Evolutionary conservation across 192 early-diverging fungal genomes (phyloP).

Genomic region (Coemansia sp.): DNA sequence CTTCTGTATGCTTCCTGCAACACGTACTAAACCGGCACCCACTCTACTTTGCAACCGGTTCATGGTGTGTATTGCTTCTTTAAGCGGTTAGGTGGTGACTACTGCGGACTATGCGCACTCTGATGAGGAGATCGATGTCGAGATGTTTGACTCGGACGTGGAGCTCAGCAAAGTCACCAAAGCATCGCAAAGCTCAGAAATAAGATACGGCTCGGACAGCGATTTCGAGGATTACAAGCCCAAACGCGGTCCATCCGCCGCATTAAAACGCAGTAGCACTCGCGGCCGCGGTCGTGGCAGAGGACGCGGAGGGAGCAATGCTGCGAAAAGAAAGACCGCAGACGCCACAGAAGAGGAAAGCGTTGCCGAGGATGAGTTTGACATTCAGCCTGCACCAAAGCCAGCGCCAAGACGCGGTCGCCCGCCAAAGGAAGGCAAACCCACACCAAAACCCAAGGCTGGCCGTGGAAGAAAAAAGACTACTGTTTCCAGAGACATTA

Average conservation of each 20-base stretch:
- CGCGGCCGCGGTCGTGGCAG: slow-evolving; percentile 45
- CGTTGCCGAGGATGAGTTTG: slow-evolving; percentile 26
- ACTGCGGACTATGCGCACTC: slow-evolving; percentile 47
- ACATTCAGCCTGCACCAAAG: slow-evolving; percentile 24
- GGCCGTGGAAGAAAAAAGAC: slow-evolving; percentile 48
- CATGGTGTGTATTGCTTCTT: background rate
- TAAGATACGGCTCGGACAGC: slow-evolving; percentile 38
- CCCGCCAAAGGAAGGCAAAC: slow-evolving; percentile 26
- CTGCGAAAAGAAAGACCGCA: slow-evolving; percentile 10
- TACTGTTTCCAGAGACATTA: slow-evolving; percentile 9
- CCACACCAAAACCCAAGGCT: slow-evolving; percentile 36
- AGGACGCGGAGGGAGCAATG: slow-evolving; percentile 18
- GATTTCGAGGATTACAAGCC: slow-evolving; percentile 38
- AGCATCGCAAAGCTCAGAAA: slow-evolving; percentile 10
- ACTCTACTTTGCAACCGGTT: background rate
- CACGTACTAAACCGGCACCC: background rate
- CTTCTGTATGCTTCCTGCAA: background rate
- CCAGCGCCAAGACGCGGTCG: slow-evolving; percentile 44
- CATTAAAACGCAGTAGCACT: slow-evolving; percentile 24
- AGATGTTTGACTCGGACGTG: slow-evolving; percentile 56
- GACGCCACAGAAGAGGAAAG: slow-evolving; percentile 9
- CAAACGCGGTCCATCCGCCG: slow-evolving; percentile 21
- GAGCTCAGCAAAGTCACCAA: slow-evolving; percentile 43
- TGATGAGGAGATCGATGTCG: slow-evolving; percentile 57
- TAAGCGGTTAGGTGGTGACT: slow-evolving; percentile 18